Evolutionary conservation across 805 yeast species (phyloP).

Genomic region (Scheffersomyces amazonensis): DNA sequence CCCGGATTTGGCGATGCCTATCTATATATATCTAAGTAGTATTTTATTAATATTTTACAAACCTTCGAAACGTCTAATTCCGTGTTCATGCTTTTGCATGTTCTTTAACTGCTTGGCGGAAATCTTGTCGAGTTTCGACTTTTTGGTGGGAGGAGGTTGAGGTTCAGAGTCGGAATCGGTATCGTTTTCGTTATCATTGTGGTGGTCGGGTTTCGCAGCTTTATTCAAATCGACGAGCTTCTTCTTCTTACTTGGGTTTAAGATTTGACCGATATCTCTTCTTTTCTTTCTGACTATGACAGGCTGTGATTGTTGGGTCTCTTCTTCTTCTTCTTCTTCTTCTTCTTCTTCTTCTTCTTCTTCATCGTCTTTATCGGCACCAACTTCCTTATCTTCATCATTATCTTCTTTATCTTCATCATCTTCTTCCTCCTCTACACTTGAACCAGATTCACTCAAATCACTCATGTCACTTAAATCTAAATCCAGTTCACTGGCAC

Average conservation of each 20-base stretch:
- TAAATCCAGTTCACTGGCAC: constrained; percentile 3
- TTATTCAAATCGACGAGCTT: constrained; percentile 18
- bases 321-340: neutral
- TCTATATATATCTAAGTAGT: no score
- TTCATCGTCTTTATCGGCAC: no score
- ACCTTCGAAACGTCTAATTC: constrained; percentile 64
- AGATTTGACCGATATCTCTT: constrained; percentile 4
- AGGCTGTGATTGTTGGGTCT: no score
- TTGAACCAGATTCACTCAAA: constrained; percentile 6
- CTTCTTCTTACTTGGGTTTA: constrained; percentile 12
- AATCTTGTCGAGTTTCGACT: constrained; percentile 25
- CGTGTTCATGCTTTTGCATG: constrained; percentile 55
- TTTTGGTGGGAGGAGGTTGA: constrained; percentile 24
- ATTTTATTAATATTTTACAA: constrained; percentile 25
- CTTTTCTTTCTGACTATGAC: constrained; percentile 4
- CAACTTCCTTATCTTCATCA: constrained; percentile 10
- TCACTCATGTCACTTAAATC: constrained; percentile 7
- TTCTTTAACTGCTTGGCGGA: constrained; percentile 47
- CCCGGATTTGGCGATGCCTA: no score
- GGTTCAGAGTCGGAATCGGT: constrained; percentile 9
- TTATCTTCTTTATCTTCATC: constrained; percentile 11
- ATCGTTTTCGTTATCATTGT: constrained; percentile 8
- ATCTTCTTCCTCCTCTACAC: constrained; percentile 9
- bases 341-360: constrained; percentile 2
- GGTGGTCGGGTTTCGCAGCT: constrained; percentile 6